Evolutionary conservation across 441 rosid species (phyloP).

Genomic region (Populus hybrid): DNA sequence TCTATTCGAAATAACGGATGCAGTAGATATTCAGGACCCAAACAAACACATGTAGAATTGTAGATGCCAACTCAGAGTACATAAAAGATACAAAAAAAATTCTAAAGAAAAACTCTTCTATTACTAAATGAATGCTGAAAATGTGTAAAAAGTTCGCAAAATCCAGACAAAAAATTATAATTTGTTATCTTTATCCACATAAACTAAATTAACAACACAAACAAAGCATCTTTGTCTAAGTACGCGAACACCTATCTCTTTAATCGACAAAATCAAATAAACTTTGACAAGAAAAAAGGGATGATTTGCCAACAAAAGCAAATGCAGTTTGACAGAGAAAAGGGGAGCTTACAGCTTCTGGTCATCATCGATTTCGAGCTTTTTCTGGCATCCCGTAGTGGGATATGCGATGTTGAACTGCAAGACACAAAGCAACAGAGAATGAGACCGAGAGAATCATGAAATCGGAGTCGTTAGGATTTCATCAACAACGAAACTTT

Average conservation of each 20-base stretch:
- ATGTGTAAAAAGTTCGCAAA: too few species aligned
- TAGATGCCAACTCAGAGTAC: too few species aligned
- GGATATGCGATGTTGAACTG: conserved; percentile 60
- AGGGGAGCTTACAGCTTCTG: conserved; percentile 46
- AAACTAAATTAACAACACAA: neutral
- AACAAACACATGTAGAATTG: neutral
- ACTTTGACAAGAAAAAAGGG: neutral
- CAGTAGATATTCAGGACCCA: neutral
- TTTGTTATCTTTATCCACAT: too few species aligned
- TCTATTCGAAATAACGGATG: neutral
- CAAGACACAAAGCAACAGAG: neutral
- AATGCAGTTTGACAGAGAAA: neutral
- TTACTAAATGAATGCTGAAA: too few species aligned
- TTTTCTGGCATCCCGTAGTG: conserved; percentile 66
- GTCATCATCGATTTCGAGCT: conserved; percentile 67
- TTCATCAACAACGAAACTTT: too few species aligned
- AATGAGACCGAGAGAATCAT: neutral
- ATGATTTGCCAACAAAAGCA: neutral
- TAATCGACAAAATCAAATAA: neutral
- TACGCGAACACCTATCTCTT: neutral
- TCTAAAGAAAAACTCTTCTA: neutral
- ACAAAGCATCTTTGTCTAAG: neutral
- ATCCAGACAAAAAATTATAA: too few species aligned
- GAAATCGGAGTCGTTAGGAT: neutral
- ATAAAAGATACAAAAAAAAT: too few species aligned